A percentile compares a stretch with the other conserved stretches of the same genome.
These are phyloP conservation scores for Penicillium egyptiacum DNA, from an alignment of 495 filamentous ascomycete genomes.

Conservation along the genomic window DNA sequence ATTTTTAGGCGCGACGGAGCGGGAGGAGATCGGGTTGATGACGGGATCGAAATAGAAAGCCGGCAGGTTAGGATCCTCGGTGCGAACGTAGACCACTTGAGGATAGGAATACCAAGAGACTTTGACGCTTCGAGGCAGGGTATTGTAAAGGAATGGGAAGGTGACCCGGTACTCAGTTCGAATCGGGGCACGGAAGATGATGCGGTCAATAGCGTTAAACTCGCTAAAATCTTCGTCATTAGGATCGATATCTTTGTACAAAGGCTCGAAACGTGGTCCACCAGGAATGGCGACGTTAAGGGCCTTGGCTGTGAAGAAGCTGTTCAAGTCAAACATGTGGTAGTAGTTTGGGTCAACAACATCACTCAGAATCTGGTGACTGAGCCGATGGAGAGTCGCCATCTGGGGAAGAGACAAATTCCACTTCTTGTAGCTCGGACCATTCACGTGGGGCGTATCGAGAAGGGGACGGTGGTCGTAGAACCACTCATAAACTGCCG, in stretches of 20 bases:
- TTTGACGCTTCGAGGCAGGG: constrained; percentile 89
- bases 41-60: constrained; percentile 97
- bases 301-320: constrained; percentile 95
- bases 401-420: constrained; percentile 94
- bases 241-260: constrained; percentile 99
- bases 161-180: constrained; percentile 94
- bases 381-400: constrained; percentile 90
- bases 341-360: constrained; percentile 96
- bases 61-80: constrained; percentile 85
- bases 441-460: constrained; percentile 93
- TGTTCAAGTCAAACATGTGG: constrained; percentile 95
- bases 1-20: constrained; percentile 93
- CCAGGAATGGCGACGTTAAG: constrained; percentile 96
- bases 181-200: constrained; percentile 96
- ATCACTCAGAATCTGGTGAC: constrained; percentile 87
- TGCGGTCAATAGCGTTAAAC: constrained; percentile 99
- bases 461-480: constrained; percentile 92
- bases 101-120: constrained; percentile 92
- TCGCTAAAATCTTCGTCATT: constrained; percentile 99
- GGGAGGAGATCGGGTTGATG: constrained; percentile 96
- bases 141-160: constrained; percentile 95
- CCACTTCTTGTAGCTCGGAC: constrained; percentile 96
- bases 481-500: constrained; percentile 90
- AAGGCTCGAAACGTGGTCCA: constrained; percentile 93
- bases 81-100: constrained; percentile 84